Evolutionary conservation across 305 asterid species (phyloP).

Genomic region (Euphrasia arctica): DNA sequence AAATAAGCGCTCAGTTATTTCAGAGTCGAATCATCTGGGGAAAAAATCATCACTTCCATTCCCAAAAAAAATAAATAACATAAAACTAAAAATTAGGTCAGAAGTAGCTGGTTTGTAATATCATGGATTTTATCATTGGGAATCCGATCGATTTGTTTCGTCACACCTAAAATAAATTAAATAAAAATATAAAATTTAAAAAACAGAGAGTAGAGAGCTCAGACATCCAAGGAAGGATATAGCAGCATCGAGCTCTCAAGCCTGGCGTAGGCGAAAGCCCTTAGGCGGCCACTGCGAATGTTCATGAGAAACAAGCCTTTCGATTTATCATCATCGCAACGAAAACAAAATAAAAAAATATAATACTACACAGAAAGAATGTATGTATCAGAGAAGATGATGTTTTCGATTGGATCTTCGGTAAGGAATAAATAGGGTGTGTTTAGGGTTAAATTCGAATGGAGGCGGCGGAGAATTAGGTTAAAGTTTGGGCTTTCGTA

Average conservation of each 20-base stretch:
- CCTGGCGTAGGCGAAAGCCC: conserved; percentile 61
- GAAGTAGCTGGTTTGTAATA: conserved; percentile 55
- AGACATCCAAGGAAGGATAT: conserved; percentile 54
- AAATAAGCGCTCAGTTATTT: too few species aligned
- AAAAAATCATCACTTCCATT: conserved; percentile 43
- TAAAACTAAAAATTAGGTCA: conserved; percentile 30
- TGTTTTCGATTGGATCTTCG: too few species aligned
- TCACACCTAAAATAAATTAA: conserved; percentile 35
- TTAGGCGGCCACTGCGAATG: conserved; percentile 66
- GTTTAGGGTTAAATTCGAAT: too few species aligned
- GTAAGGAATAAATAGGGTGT: too few species aligned
- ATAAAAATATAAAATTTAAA: background rate
- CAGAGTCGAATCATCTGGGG: too few species aligned
- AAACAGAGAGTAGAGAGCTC: conserved; percentile 17
- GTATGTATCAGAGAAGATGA: too few species aligned
- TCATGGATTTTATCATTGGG: conserved; percentile 54
- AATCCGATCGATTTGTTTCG: conserved; percentile 65
- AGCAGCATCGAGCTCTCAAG: conserved; percentile 50
- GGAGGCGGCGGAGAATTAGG: too few species aligned
- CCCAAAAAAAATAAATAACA: conserved; percentile 10
- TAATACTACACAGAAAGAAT: too few species aligned
- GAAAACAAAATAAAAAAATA: too few species aligned
- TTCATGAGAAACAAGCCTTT: too few species aligned
- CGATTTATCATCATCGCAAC: too few species aligned
- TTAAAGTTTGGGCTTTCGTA: too few species aligned